Base-by-base conservation (phyloP, 1,139 yeast species). In the Insectozyma bohioensis region DNA sequence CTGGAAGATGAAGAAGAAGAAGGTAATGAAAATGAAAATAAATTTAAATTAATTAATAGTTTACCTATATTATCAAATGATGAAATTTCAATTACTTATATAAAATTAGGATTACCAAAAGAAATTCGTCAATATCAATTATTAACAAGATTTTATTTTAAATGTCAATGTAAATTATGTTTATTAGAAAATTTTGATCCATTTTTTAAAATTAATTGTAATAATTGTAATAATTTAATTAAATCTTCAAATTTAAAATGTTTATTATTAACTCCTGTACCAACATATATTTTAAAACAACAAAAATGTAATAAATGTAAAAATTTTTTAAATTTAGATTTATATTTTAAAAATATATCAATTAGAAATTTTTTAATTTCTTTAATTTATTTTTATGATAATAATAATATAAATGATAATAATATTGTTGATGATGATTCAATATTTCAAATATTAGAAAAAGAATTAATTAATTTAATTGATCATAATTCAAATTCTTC, bases 121-220 rank as follows among this genome's bases (percentile, higher is more conserved):
- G 42, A 39, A 27, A 28, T 39, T 12, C 13, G 42, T 17, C 33
- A 30, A 11, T 26, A 13, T 28, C 35, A 39, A 24, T 27, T 39
- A 17, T 23, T 9, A n/a, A 20, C 24, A 5, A 33, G 30, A 19
- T 66, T 54, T 39, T 58, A 49, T 35, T 67, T 67, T 34, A 33
- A 43, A 3, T 67, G 72, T 39, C 30, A 42, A n/a, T 67, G 73
- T 40, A 13, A 27, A 5, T 30, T 45, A 15, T 67, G 72, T 31
- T 24, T 15, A n/a, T 22, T 37, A 12, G 30, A 31, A 20, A 20
- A 31, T n/a, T 26, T 34, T 26, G 60, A 57, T 34, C 35, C 33
- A 15, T 56, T 46, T 35, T 49, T 56, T 29, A 44, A 51, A 6
- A 45, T 47, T 28, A 43, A 43, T 26, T 54, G 61, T 34, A 41